Evolutionary conservation across 148 eudicot genomes (phyloP).

Genomic region (Mesembryanthemum crystallinum): DNA sequence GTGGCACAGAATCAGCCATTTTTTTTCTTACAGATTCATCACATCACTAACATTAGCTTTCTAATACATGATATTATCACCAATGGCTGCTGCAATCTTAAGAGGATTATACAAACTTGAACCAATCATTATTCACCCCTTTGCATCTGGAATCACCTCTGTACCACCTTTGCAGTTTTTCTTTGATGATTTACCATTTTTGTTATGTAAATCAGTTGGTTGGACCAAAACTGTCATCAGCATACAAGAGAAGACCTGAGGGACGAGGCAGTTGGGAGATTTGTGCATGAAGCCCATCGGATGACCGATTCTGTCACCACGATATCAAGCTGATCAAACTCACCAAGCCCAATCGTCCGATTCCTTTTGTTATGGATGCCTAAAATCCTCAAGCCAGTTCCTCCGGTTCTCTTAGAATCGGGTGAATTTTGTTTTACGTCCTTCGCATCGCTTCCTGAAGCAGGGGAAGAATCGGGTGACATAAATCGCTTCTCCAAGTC

Average conservation of each 20-base stretch:
- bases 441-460: conserved; percentile 18
- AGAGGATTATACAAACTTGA: background rate
- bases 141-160: background rate
- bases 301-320: conserved; percentile 70
- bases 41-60: conserved; percentile 19
- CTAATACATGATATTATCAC: conserved; percentile 6
- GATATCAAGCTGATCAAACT: conserved; percentile 64
- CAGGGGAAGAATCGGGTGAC: conserved; percentile 32
- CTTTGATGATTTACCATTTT: background rate
- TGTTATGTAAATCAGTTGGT: conserved; percentile 6
- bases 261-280: conserved; percentile 63
- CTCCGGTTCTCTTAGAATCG: conserved; percentile 45
- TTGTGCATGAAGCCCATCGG: conserved; percentile 92
- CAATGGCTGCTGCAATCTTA: background rate
- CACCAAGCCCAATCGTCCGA: conserved; percentile 81
- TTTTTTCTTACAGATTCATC: conserved; percentile 19
- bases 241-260: conserved; percentile 82
- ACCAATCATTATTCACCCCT: background rate
- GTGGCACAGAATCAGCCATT: conserved; percentile 14
- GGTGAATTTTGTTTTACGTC: conserved; percentile 38
- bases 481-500: conserved; percentile 34
- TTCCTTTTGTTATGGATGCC: conserved; percentile 78
- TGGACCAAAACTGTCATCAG: conserved; percentile 31
- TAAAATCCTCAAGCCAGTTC: conserved; percentile 35
- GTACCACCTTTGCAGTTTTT: background rate